Base-by-base conservation (phyloP, 257 asterid genomes). In the Solanum medicagineum region DNA sequence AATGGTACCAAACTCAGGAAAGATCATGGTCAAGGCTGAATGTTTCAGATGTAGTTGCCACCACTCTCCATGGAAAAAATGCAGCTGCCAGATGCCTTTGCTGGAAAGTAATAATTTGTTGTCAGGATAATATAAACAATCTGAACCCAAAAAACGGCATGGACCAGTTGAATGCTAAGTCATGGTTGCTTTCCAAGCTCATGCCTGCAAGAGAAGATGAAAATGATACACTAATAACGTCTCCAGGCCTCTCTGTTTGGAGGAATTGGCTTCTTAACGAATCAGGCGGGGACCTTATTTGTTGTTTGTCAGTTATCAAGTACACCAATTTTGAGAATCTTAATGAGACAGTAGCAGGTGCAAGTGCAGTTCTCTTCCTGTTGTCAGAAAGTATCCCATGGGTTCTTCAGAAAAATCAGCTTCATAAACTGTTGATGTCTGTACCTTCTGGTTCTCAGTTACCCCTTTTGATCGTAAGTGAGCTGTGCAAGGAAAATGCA, bases 141-240 rank as follows among this genome's bases (percentile, higher is more conserved):
- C 84, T 13, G 36, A 83, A 56, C 80, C 88, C 77, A 80, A 88
- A 54, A 84, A 90, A 87, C 69, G 91, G 87, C 56, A 55, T 84
- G 70, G 80, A 75, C 82, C 86, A 65, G 73, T 84, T 90, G 55
- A 75, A 88, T 84, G 91, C 95, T 79, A 83, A 83, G 84, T 86
- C 93, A 36, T 96, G 99, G 99, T 84, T 96, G 86, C 91, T 85
- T 86, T 95, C 97, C 71, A 96, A 95, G 93, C 95, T 95, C 75
- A 85, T 93, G 84, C 95, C 95, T 59, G 85, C 83, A 55, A 86
- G 87, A 40, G 86, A 87, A 63, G 80, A 87, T 42, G 86, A 73
- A 45, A 87, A 81, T 29, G 92, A 92, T 86, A 90, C 93, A 86
- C 84, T 92, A 54, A 62, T 90, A 79, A 92, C 97, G 63, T 92